phyloP scores from a whole-genome alignment of 805 yeast genomes.

The Metschnikowia gelsemii region DNA sequence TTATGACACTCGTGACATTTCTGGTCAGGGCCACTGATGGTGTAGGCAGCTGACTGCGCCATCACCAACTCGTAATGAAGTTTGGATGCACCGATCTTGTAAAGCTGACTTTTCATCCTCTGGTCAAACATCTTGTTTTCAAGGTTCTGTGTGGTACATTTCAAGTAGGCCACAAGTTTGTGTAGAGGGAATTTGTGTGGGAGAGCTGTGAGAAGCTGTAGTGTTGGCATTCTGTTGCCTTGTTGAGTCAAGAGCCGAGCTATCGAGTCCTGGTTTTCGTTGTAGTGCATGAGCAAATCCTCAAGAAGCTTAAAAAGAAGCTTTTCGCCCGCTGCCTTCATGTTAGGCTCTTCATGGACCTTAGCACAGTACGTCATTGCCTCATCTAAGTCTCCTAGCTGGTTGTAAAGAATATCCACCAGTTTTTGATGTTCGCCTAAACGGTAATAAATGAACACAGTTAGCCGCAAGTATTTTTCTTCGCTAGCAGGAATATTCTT shows the following conservation, averaged over 20 bases:
- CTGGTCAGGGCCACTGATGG: conserved; percentile 39
- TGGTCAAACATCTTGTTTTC: conserved; percentile 40
- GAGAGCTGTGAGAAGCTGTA: conserved; percentile 46
- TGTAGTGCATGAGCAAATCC: conserved; percentile 41
- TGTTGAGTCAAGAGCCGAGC: conserved; percentile 42
- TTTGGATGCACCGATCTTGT: conserved; percentile 53
- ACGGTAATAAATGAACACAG: conserved; percentile 57
- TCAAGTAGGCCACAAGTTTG: conserved; percentile 45
- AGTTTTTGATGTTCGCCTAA: conserved; percentile 63
- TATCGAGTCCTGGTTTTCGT: conserved; percentile 37
- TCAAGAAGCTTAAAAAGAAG: conserved; percentile 53
- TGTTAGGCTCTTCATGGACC: conserved; percentile 37
- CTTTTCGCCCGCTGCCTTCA: conserved; percentile 39
- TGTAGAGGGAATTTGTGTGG: conserved; percentile 51
- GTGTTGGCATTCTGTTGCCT: conserved; percentile 49
- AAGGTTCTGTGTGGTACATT: conserved; percentile 42
- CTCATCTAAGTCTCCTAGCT: conserved; percentile 52
- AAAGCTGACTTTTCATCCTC: conserved; percentile 46
- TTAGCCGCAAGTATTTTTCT: conserved; percentile 41
- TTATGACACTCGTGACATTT: conserved; percentile 63
- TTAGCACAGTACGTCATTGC: conserved; percentile 62
- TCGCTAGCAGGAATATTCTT: conserved; percentile 34
- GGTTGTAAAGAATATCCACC: conserved; percentile 57
- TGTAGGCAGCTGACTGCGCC: conserved; percentile 35
- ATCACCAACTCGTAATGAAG: conserved; percentile 44